Percentiles rank a stretch among this genome's conserved stretches.
Conservation (phyloP, 306 rosid genomes). For the Ammopiptanthus mongolicus region DNA sequence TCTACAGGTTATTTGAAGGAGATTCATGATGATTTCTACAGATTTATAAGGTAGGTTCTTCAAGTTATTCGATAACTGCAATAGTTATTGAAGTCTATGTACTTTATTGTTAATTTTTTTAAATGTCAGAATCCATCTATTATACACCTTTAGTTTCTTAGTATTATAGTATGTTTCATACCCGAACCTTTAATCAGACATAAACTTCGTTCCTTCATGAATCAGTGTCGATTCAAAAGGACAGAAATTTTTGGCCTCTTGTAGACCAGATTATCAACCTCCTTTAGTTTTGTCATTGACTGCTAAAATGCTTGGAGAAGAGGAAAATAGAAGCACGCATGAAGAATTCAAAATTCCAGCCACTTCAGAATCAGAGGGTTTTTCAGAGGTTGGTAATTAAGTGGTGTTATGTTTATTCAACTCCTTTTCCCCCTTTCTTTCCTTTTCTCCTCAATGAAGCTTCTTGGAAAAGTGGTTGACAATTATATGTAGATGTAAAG, state of each 20-base stretch:
- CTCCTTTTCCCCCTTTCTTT: background rate
- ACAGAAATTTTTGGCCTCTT: conserved; percentile 56
- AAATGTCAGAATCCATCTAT: background rate
- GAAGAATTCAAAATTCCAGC: conserved; percentile 47
- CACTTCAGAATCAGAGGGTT: conserved; percentile 49
- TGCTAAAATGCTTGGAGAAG: conserved; percentile 66
- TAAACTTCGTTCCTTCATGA: conserved; percentile 19
- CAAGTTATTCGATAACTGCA: conserved; percentile 11
- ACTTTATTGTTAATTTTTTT: background rate
- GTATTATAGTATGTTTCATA: background rate
- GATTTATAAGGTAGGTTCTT: conserved; percentile 57
- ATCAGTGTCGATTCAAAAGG: conserved; percentile 70
- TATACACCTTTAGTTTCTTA: conserved; percentile 16
- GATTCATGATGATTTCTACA: conserved; percentile 39
- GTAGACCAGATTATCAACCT: conserved; percentile 74
- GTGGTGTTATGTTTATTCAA: conserved; percentile 4
- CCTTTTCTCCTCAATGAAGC: background rate
- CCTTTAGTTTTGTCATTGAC: conserved; percentile 63
- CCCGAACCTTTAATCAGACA: background rate
- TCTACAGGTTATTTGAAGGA: conserved; percentile 78
- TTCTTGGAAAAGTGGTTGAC: background rate
- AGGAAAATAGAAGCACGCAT: conserved; percentile 33
- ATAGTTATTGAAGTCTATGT: conserved; percentile 1
- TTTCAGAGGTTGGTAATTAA: conserved; percentile 63
- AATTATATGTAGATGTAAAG: background rate